These are phyloP conservation scores for Gnetum montanum DNA, from an alignment of 75 land plant species.

Conservation along the genomic window DNA sequence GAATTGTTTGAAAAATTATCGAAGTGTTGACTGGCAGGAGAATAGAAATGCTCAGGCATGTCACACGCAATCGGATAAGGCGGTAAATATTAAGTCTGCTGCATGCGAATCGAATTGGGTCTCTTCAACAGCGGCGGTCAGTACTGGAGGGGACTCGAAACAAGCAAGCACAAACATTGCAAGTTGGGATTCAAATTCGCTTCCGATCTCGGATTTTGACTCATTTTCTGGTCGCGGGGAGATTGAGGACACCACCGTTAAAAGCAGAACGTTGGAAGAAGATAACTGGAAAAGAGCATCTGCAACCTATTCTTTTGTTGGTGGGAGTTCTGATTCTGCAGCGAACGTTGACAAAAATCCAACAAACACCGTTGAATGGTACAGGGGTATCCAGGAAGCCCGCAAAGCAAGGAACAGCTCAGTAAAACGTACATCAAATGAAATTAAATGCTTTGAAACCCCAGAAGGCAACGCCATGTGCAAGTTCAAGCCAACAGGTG, in stretches of 20 bases:
- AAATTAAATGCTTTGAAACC: not conserved
- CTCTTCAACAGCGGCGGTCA: too few relatives aligned
- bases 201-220: too few relatives aligned
- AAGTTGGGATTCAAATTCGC: too few relatives aligned
- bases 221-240: too few relatives aligned
- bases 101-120: not conserved
- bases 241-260: too few relatives aligned
- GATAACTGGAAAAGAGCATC: not conserved
- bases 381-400: not conserved
- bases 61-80: not conserved
- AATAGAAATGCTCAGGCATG: not conserved
- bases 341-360: not conserved
- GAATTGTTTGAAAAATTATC: not conserved
- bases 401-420: not conserved
- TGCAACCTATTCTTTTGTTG: not conserved
- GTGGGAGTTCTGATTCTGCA: not conserved
- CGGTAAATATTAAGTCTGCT: not conserved
- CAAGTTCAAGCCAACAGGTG: conserved; percentile 6
- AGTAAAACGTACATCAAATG: too few relatives aligned
- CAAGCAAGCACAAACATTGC: not conserved
- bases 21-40: not conserved
- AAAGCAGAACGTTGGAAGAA: too few relatives aligned
- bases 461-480: not conserved
- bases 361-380: too few relatives aligned
- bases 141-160: not conserved